Conservation (phyloP, 371 early-diverging fungal species). For the Mortierella sp. region DNA sequence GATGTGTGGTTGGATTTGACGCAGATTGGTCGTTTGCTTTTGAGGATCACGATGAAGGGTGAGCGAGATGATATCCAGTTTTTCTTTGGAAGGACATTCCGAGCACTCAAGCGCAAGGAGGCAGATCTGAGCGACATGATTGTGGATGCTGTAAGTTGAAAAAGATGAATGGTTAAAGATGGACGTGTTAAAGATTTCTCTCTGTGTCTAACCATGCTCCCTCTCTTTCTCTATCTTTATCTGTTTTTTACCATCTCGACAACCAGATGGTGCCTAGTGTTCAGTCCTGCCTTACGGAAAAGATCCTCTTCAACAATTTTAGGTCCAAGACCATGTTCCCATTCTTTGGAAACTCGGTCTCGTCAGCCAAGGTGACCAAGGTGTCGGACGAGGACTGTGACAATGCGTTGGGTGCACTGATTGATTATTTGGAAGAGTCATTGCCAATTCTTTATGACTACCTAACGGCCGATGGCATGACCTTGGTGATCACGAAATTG, state of each 20-base stretch:
- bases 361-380: constrained; percentile 35
- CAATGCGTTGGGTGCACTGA: constrained; percentile 76
- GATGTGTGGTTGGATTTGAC: constrained; percentile 87
- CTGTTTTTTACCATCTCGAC: constrained; percentile 26
- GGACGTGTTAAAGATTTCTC: neutral
- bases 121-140: constrained; percentile 77
- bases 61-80: constrained; percentile 94
- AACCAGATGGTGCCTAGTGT: constrained; percentile 69
- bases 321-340: constrained; percentile 41
- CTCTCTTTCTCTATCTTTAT: neutral
- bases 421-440: constrained; percentile 90
- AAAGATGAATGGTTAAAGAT: neutral
- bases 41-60: constrained; percentile 90
- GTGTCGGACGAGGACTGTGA: constrained; percentile 77
- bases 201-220: neutral
- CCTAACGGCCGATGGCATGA: constrained; percentile 83
- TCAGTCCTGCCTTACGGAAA: constrained; percentile 40
- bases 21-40: constrained; percentile 83
- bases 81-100: constrained; percentile 88
- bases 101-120: constrained; percentile 77
- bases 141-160: constrained; percentile 69
- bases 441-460: constrained; percentile 79
- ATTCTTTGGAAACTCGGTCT: constrained; percentile 42
- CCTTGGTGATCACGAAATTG: constrained; percentile 79
- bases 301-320: constrained; percentile 45